Conservation (phyloP, 768 basidiomycete species). For the Boletus tomentosulus region DNA sequence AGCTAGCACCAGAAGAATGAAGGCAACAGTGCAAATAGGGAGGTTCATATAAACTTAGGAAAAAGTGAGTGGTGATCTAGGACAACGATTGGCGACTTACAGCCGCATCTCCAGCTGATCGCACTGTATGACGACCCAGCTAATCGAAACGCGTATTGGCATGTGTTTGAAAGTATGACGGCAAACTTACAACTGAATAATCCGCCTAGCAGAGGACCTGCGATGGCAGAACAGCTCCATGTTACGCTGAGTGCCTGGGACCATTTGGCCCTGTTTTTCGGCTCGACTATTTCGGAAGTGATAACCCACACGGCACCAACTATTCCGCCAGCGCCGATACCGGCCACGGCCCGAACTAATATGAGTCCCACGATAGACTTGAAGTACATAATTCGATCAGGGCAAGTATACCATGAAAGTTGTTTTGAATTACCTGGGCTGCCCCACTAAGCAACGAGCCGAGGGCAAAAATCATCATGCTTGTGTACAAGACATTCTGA, state of each 20-base stretch:
- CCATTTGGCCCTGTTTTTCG: constrained; percentile 70
- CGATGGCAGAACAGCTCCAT: constrained; percentile 82
- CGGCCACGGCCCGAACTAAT: constrained; percentile 59
- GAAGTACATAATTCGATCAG: constrained; percentile 15
- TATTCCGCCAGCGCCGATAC: constrained; percentile 84
- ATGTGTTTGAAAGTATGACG: constrained; percentile 10
- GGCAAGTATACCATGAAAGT: constrained; percentile 13
- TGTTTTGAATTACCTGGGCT: constrained; percentile 50
- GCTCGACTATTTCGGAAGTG: constrained; percentile 78
- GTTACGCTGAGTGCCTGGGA: constrained; percentile 81
- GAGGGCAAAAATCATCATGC: constrained; percentile 69
- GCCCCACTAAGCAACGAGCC: constrained; percentile 79
- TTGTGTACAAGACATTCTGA: constrained; percentile 65
- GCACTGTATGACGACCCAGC: constrained; percentile 21
- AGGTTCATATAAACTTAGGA: constrained; percentile 76
- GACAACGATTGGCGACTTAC: constrained; percentile 43
- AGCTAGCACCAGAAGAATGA: constrained; percentile 53
- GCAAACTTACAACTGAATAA: constrained; percentile 64
- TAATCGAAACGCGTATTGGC: constrained; percentile 23
- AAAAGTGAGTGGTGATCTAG: constrained; percentile 14
- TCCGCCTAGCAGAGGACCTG: constrained; percentile 80
- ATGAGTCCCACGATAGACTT: constrained; percentile 58
- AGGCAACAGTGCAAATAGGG: constrained; percentile 63
- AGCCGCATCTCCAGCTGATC: constrained; percentile 81
- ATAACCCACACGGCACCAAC: constrained; percentile 85